Conservation (phyloP, 139 green algal species). For the Picochlorum sp. region DNA sequence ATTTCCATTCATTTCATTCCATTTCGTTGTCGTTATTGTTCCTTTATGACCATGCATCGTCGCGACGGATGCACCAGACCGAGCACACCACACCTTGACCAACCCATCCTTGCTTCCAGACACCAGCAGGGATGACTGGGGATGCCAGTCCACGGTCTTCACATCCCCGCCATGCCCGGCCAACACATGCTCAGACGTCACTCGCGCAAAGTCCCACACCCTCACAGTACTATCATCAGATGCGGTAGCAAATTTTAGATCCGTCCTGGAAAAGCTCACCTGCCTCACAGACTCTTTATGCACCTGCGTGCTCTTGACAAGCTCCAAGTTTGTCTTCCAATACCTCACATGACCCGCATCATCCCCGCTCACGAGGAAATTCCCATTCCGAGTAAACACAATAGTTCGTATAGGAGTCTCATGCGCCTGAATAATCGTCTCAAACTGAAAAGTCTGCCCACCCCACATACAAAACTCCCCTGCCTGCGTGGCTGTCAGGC, state of each 20-base stretch:
- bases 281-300: conserved; percentile 64
- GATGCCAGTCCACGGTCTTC: conserved; percentile 86
- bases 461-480: conserved; percentile 92
- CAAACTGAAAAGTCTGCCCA: conserved; percentile 72
- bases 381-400: conserved; percentile 62
- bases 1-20: conserved; percentile 77
- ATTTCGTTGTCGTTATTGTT: conserved; percentile 57
- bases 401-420: conserved; percentile 60
- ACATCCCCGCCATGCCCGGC: conserved; percentile 86
- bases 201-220: conserved; percentile 67
- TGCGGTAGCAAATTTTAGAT: conserved; percentile 83
- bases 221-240: conserved; percentile 78
- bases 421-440: conserved; percentile 81
- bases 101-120: conserved; percentile 73
- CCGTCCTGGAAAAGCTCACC: conserved; percentile 52
- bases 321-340: conserved; percentile 66
- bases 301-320: conserved; percentile 35
- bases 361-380: conserved; percentile 72
- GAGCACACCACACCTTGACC: conserved; percentile 89
- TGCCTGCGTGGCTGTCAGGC: conserved; percentile 64
- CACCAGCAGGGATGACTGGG: conserved; percentile 63
- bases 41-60: conserved; percentile 85
- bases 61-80: conserved; percentile 30
- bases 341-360: conserved; percentile 64
- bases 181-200: conserved; percentile 40